Evolutionary conservation across 2,329 filamentous ascomycete genomes (phyloP), one percentile per base, ranked within the genome.

Genomic region (Ustilaginoidea virens): DNA sequence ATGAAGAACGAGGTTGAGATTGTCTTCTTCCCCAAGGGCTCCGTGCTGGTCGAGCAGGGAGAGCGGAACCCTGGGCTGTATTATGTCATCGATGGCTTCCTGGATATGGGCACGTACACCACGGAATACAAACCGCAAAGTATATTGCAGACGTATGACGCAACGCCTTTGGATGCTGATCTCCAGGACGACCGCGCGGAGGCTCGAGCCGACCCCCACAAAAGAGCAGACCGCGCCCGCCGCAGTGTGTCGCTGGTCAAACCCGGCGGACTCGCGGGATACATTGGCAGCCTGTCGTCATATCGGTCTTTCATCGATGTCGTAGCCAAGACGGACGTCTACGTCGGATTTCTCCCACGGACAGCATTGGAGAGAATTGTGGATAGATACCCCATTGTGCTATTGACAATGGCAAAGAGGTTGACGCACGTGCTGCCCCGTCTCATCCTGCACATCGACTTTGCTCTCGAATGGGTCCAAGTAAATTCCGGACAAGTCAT

Each of bases 271-370:
- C 66, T 98, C 20, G 87, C 90, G 29, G 92, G 90, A 0, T 98
- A 98, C 44, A 74, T 96, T 18, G 86, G 90, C 5, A 90, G 85
- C 1, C 77, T 98, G 12, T 93, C 90, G 3, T 93, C 86, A 0
- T 93, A 94, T 48, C 67, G 90, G 16, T 98, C 90, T 0, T 94
- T 96, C 47, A 90, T 93, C 13, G 87, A 96, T 46, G 86, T 98
- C 2, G 80, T 87, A 21, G 92, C 90, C 3, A 96, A 96, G 56
- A 98, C 92, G 0, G 90, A 98, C 53, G 90, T 96, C 2, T 96
- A 94, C 44, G 90, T 98, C 10, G 90, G 90, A 1, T 98, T 98
- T 39, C 59, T 98, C 9, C 90, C 90, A 1, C 69, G 85, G 17
- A 68, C 74, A 1, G 80, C 85, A 0, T 64, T 98, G 17, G 90